phyloP scores from a whole-genome alignment of 208 protist species.

The Acanthamoeba comandoni region DNA sequence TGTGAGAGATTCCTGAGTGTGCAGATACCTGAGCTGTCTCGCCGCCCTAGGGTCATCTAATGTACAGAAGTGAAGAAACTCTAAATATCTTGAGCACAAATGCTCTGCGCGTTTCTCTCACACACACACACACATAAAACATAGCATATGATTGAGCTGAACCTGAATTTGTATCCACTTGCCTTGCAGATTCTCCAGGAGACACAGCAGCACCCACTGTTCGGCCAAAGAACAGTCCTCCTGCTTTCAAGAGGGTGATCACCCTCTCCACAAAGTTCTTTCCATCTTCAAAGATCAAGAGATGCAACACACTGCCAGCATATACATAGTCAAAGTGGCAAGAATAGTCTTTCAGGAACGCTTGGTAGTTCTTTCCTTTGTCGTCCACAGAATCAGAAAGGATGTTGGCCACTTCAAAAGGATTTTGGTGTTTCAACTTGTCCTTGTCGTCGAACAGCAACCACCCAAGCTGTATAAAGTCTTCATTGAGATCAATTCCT shows the following conservation, averaged over 20 bases:
- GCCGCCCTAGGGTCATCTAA: too few species aligned
- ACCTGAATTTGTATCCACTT: not conserved
- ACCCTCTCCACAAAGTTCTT: not conserved
- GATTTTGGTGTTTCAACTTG: not conserved
- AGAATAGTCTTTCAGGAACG: too few species aligned
- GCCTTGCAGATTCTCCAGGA: not conserved
- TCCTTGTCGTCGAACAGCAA: not conserved
- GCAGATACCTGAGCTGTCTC: not conserved
- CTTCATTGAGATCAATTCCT: not conserved
- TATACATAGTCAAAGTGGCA: conserved; percentile 7
- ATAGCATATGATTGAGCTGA: not conserved
- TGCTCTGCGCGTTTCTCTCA: not conserved
- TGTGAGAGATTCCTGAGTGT: not conserved
- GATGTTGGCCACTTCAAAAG: not conserved
- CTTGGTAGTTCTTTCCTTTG: too few species aligned
- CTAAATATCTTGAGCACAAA: too few species aligned
- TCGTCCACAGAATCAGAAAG: too few species aligned
- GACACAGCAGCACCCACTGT: not conserved
- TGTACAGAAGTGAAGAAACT: too few species aligned
- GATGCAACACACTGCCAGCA: conserved; percentile 22
- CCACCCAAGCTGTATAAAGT: not conserved
- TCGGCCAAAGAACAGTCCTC: conserved; percentile 13
- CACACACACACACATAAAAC: too few species aligned
- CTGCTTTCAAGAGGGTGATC: not conserved
- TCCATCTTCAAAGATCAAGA: not conserved